A percentile compares a stretch with the other conserved stretches of the same genome.
phyloP scores from a whole-genome alignment of 1,284 basidiomycete genomes.

The Crepidotus sp. region DNA sequence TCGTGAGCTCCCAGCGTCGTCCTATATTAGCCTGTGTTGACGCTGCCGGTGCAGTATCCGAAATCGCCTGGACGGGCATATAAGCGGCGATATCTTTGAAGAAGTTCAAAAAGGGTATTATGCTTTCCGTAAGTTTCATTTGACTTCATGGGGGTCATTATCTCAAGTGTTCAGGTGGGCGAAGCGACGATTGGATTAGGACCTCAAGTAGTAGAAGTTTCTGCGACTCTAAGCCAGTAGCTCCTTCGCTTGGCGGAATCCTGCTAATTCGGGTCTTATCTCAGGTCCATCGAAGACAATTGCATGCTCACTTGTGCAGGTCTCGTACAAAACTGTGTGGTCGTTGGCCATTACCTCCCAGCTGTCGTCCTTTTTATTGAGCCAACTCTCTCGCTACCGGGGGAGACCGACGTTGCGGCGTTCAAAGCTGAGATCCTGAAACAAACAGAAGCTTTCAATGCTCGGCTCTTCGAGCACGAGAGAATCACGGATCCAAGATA shows the following conservation, averaged over 20 bases:
- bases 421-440: too few relatives aligned
- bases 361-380: too few relatives aligned
- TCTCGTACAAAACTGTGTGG: slow-evolving; percentile 20
- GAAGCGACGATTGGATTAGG: slow-evolving; percentile 24
- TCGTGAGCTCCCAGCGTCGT: slow-evolving; percentile 19
- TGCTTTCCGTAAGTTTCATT: slow-evolving; percentile 14
- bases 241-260: background rate
- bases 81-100: slow-evolving; percentile 25
- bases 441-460: too few relatives aligned
- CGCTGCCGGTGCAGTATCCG: too few relatives aligned
- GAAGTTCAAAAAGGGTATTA: slow-evolving; percentile 22
- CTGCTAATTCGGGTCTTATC: background rate
- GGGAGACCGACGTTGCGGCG: too few relatives aligned
- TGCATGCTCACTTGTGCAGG: slow-evolving; percentile 16
- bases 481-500: too few relatives aligned
- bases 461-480: too few relatives aligned
- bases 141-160: background rate
- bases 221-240: slow-evolving; percentile 24
- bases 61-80: slow-evolving; percentile 22
- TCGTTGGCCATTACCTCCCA: slow-evolving; percentile 21
- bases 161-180: slow-evolving; percentile 2
- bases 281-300: slow-evolving; percentile 20
- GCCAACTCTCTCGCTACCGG: too few relatives aligned
- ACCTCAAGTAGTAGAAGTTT: slow-evolving; percentile 16
- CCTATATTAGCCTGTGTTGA: slow-evolving; percentile 24